These are phyloP conservation scores for Cercospora citrullina DNA, from an alignment of 2,329 filamentous ascomycete genomes.

Conservation along the genomic window DNA sequence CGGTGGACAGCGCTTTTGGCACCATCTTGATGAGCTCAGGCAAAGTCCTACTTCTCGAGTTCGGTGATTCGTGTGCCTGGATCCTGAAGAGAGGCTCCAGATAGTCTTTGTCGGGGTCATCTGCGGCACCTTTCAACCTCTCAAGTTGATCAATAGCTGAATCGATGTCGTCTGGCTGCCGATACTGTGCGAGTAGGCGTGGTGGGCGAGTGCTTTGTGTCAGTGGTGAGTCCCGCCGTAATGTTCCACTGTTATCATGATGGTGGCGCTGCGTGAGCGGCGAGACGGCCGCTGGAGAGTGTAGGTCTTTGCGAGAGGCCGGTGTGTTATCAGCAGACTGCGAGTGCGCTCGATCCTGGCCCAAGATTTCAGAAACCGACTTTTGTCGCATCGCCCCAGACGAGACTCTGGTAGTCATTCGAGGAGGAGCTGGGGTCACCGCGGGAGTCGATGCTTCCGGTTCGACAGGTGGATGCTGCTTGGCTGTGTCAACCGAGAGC, in stretches of 20 bases:
- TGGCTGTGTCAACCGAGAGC: conserved; percentile 29
- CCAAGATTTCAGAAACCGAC: conserved; percentile 71
- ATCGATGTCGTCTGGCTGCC: conserved; percentile 9
- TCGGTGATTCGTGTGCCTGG: conserved; percentile 58
- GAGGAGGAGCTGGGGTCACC: conserved; percentile 30
- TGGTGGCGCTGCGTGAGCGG: conserved; percentile 43
- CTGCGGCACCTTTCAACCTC: conserved; percentile 48
- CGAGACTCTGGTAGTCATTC: conserved; percentile 68
- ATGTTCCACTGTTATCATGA: conserved; percentile 28
- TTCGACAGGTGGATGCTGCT: conserved; percentile 18
- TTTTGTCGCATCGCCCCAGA: conserved; percentile 71
- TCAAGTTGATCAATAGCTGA: conserved; percentile 35
- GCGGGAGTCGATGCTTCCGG: conserved; percentile 14
- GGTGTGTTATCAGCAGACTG: conserved; percentile 18
- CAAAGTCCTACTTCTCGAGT: conserved; percentile 52
- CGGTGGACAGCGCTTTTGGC: conserved; percentile 85
- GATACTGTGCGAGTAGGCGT: conserved; percentile 14
- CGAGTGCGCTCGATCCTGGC: conserved; percentile 56
- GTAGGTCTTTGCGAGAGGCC: conserved; percentile 11
- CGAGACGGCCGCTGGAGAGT: conserved; percentile 37
- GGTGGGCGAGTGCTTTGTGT: conserved; percentile 14
- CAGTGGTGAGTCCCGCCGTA: not conserved
- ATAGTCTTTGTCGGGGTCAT: conserved; percentile 57
- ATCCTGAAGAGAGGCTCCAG: conserved; percentile 61
- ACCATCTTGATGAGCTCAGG: conserved; percentile 76